phyloP scores from a whole-genome alignment of 768 basidiomycete genomes.

The Lepiota venenata region DNA sequence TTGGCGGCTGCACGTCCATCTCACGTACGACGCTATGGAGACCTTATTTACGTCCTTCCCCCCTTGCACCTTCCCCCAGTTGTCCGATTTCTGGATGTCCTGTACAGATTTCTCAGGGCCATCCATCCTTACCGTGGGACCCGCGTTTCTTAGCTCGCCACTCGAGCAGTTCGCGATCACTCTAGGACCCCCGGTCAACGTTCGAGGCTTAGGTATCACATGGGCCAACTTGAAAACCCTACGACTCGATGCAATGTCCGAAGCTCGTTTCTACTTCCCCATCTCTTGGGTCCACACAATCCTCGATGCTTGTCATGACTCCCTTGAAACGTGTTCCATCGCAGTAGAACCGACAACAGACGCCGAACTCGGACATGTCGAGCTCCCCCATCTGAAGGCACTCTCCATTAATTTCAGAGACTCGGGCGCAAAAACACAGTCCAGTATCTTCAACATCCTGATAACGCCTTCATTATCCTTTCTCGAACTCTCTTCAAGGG shows the following conservation, averaged over 20 bases:
- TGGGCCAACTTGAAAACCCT: constrained; percentile 7
- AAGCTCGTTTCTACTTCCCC: constrained; percentile 10
- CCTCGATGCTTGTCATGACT: constrained; percentile 1
- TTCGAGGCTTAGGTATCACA: constrained; percentile 7
- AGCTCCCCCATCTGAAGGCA: not conserved
- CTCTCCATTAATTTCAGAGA: constrained; percentile 10
- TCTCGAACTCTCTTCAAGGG: constrained; percentile 1
- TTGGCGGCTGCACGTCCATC: not conserved
- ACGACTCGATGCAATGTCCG: not conserved
- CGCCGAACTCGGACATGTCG: not conserved
- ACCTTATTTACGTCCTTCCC: not conserved
- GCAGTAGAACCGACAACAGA: constrained; percentile 8
- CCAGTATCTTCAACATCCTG: not conserved
- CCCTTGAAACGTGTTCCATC: constrained; percentile 8
- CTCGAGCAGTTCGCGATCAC: not conserved
- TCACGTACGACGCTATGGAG: constrained; percentile 8
- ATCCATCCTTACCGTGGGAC: constrained; percentile 1
- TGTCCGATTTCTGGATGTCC: constrained; percentile 1
- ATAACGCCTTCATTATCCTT: constrained; percentile 4
- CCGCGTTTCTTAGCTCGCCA: not conserved
- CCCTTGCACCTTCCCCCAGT: not conserved
- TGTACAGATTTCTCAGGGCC: constrained; percentile 7
- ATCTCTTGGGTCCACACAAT: constrained; percentile 10
- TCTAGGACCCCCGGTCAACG: constrained; percentile 4
- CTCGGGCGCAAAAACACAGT: constrained; percentile 6